phyloP scores from a whole-genome alignment of 306 rosid genomes.

The Quercus variabilis region DNA sequence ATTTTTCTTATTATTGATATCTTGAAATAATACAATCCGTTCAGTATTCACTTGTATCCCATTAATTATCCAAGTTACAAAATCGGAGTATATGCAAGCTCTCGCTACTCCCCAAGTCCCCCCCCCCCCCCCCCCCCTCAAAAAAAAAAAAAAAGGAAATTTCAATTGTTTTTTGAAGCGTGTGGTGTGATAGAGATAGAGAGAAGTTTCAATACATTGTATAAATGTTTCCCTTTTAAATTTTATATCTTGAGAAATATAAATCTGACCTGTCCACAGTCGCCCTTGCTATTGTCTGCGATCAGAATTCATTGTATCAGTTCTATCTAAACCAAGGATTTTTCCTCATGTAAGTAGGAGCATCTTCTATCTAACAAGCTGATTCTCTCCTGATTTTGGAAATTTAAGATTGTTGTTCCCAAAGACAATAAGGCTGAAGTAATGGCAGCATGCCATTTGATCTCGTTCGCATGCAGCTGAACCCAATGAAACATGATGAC shows the following conservation, averaged over 20 bases:
- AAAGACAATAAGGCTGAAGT: neutral
- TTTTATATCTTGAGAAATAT: slow-evolving; percentile 28
- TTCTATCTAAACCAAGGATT: slow-evolving; percentile 3
- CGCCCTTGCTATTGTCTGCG: slow-evolving; percentile 19
- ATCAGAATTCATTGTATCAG: neutral
- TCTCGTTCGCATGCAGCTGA: slow-evolving; percentile 24
- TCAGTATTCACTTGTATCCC: slow-evolving; percentile 17
- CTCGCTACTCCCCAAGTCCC: neutral
- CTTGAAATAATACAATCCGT: slow-evolving; percentile 20
- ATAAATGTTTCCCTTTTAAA: slow-evolving; percentile 29
- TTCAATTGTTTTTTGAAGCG: slow-evolving; percentile 6
- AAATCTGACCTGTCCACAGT: slow-evolving; percentile 17
- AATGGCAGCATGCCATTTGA: slow-evolving; percentile 4
- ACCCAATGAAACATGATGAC: slow-evolving; percentile 12
- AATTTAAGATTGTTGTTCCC: neutral
- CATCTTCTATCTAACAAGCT: neutral
- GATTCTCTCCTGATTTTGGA: slow-evolving; percentile 20
- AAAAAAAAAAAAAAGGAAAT: slow-evolving; percentile 5
- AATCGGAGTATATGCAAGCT: neutral
- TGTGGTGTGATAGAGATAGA: slow-evolving; percentile 22
- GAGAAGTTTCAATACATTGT: slow-evolving; percentile 9
- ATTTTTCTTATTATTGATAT: slow-evolving; percentile 15
- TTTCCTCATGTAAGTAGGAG: slow-evolving; percentile 1
- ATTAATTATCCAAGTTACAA: neutral
- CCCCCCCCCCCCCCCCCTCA: neutral